Evolutionary conservation across 2,329 filamentous ascomycete species (phyloP), one percentile per base, ranked within the genome.

Genomic region (Paracoccidioides brasiliensis): DNA sequence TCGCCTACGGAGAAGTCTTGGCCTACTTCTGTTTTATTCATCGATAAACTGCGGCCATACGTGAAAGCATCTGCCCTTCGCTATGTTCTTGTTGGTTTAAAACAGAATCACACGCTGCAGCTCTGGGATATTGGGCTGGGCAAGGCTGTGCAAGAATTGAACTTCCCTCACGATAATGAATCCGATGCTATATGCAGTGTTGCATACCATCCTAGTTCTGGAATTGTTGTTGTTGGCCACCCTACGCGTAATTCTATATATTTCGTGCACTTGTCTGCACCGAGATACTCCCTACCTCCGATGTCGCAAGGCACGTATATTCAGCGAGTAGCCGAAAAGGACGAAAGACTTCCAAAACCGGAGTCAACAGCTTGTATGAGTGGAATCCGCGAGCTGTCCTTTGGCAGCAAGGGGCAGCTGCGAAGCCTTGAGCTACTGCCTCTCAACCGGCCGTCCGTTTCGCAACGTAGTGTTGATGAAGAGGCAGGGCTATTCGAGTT

Each of bases 161-260:
- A 95, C 69, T 83, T 98, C 56, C 93, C 93, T 0, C 91, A 98
- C 68, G 88, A 88, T 73, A 95, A 93, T 67, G 91, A 97, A 69
- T 94, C 89, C 3, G 91, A 96, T 71, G 90, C 90, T n/a, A 91
- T 97, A 58, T 98, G 93, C 78, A 97, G 90, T 68, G 86, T 98
- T 67, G 85, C 86, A 67, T 98, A 97, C 70, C 90, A 98, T 69
- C 86, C 93, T 5, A 80, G 83, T 60, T 93, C 90, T 35, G 90
- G 91, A 56, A 95, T 97, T 74, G 87, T 98, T 67, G 83, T 94
- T 58, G 86, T 98, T 58, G 94, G 91, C 40, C 93, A 98, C 66
- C 93, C 94, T 9, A 97, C 91, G 1, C 84, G 93, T 60, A 98
- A 98, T 75, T 96, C 90, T 6, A 84, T 98, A 70, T 98, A 96